phyloP scores from a whole-genome alignment of 225 moss, liverwort and hornwort species.

The Neckera pumila region DNA sequence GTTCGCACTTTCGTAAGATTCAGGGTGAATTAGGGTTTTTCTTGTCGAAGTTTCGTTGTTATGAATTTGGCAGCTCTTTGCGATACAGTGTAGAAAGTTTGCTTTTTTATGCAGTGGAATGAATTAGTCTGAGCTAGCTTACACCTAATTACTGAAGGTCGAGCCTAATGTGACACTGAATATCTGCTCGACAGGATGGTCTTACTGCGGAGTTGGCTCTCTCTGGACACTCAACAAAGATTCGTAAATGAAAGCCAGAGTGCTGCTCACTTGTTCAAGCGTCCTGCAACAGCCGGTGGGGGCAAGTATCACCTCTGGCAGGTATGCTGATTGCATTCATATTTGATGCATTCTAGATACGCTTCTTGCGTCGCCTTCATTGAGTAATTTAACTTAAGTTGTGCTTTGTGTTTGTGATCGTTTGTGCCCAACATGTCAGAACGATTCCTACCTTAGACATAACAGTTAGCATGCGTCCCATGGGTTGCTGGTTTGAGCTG shows the following conservation, averaged over 20 bases:
- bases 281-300: constrained; percentile 77
- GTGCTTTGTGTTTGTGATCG: not conserved
- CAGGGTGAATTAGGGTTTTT: not conserved
- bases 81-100: not conserved
- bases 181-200: constrained; percentile 53
- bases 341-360: not conserved
- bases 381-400: not conserved
- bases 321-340: constrained; percentile 55
- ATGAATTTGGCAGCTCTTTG: not conserved
- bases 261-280: constrained; percentile 55
- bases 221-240: constrained; percentile 61
- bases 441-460: not conserved
- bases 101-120: not conserved
- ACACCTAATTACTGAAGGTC: not conserved
- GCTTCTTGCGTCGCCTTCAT: not conserved
- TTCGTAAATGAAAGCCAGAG: constrained; percentile 58
- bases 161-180: not conserved
- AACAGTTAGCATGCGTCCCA: not conserved
- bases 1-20: not conserved
- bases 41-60: not conserved
- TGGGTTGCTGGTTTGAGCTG: not conserved
- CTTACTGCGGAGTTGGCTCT: constrained; percentile 68
- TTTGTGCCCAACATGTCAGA: not conserved
- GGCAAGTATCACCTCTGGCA: constrained; percentile 90
- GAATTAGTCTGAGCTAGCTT: not conserved